Conservation (phyloP, 495 filamentous ascomycete species). For the Bombardia bombarda region DNA sequence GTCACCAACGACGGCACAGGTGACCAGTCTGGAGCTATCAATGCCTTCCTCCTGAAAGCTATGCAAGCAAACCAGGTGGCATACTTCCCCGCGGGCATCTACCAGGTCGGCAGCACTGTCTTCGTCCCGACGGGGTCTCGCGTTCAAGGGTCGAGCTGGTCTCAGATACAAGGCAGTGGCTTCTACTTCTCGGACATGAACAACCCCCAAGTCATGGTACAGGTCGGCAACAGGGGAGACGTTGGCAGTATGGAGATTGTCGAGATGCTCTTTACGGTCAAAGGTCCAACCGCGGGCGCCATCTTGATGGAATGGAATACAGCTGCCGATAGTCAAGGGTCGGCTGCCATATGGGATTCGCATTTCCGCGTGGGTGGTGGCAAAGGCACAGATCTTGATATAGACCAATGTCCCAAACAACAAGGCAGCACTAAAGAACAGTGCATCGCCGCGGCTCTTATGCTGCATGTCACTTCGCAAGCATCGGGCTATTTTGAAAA, state of each 20-base stretch:
- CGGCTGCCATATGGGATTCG: slow-evolving; percentile 25
- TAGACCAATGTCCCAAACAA: slow-evolving; percentile 30
- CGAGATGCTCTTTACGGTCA: slow-evolving; percentile 31
- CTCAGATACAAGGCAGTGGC: slow-evolving; percentile 25
- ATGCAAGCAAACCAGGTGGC: slow-evolving; percentile 45
- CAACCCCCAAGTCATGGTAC: slow-evolving; percentile 37
- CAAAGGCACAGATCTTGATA: slow-evolving; percentile 55
- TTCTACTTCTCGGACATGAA: slow-evolving; percentile 33
- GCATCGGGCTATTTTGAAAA: slow-evolving; percentile 63
- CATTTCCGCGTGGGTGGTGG: slow-evolving; percentile 40
- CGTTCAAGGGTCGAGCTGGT: slow-evolving; percentile 21
- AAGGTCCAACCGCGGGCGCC: slow-evolving; percentile 22
- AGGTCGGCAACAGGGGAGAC: slow-evolving; percentile 43
- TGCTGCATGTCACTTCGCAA: slow-evolving; percentile 40
- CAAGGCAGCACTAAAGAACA: slow-evolving; percentile 24
- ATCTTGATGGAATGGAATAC: slow-evolving; percentile 30
- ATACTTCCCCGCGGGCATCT: slow-evolving; percentile 24
- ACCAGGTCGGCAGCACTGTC: slow-evolving; percentile 22
- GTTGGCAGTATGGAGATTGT: slow-evolving; percentile 42
- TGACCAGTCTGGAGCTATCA: slow-evolving; percentile 12
- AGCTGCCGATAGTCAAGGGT: slow-evolving; percentile 1
- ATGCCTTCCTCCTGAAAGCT: slow-evolving; percentile 43
- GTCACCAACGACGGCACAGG: slow-evolving; percentile 24
- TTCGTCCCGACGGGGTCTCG: slow-evolving; percentile 40
- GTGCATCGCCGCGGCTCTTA: slow-evolving; percentile 45